Evolutionary conservation across 2,329 filamentous ascomycete species (phyloP), one percentile per base, ranked within the genome.

Genomic region (Cordyceps tenuipes): DNA sequence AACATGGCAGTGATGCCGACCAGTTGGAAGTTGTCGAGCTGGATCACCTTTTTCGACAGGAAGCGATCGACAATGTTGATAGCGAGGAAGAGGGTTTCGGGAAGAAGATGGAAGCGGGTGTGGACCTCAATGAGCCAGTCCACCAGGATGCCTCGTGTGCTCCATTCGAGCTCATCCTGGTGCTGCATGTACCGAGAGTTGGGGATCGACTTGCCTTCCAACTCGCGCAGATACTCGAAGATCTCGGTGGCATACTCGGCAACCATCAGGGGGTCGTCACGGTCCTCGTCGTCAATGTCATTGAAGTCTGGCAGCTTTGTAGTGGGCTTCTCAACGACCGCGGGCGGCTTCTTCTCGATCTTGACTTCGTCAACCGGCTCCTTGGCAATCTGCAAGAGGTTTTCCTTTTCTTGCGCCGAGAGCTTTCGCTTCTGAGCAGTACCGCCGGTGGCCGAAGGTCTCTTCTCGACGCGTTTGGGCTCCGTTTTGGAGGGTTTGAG

Each of bases 1-100:
- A 97, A 97, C 94, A 99, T 97, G 74, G 93, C 94, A 26, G 94
- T 96, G 69, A 97, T 92, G 69, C 94, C 94, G 61, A 99, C 94
- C 9, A 99, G 83, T 76, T 99, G 94, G 6, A 99, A 86, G 63
- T 92, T 91, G 73, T 97, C 93, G 51, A 99, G 86, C 76, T 96
- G 91, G 50, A 99, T 94, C 36, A 97, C 88, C 79, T 97, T 97
- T 70, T 87, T 85, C 0, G 93, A 97, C 51, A 99, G 84, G 79
- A 97, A 99, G 62, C 94, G 92, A 73, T 99, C 94, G 71, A 97
- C 95, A 73, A 97, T 91, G 82, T 97, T 99, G 81, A 97, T 90
- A 50, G 92, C 88, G 43, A 99, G 84, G 82, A 97, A 99, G 50
- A 97, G 82, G 2, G 94, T 97, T 78, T 99, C 94, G 23, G 94